Conservation (phyloP, 495 filamentous ascomycete genomes). For the Neurospora africana region DNA sequence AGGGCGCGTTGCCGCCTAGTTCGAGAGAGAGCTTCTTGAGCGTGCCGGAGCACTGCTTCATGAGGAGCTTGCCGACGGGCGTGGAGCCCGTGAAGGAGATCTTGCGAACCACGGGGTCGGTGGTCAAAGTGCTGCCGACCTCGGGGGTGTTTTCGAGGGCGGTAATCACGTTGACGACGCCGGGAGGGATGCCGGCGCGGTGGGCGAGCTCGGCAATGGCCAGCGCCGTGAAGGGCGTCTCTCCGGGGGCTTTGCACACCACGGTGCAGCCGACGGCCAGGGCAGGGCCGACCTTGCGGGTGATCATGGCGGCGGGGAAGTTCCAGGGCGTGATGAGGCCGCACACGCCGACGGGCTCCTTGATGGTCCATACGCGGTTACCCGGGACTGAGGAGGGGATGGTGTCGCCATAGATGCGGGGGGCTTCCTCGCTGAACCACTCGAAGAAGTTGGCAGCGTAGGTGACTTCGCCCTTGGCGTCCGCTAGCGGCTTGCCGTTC, state of each 20-base stretch:
- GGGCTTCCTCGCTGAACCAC: constrained; percentile 73
- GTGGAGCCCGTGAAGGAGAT: constrained; percentile 88
- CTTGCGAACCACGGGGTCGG: constrained; percentile 62
- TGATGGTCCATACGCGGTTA: constrained; percentile 68
- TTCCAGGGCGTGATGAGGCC: constrained; percentile 97
- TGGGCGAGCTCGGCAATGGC: constrained; percentile 74
- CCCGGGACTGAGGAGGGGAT: constrained; percentile 59
- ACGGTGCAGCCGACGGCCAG: constrained; percentile 67
- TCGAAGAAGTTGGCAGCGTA: constrained; percentile 74
- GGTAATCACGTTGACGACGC: constrained; percentile 76
- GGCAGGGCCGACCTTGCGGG: constrained; percentile 76
- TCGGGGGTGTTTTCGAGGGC: constrained; percentile 59
- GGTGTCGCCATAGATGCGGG: constrained; percentile 61
- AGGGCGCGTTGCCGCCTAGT: constrained; percentile 82
- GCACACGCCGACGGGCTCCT: constrained; percentile 87
- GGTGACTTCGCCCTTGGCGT: constrained; percentile 61
- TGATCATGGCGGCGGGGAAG: constrained; percentile 90
- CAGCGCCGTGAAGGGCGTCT: constrained; percentile 77
- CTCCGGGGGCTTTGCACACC: constrained; percentile 72
- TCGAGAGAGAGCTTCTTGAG: constrained; percentile 84
- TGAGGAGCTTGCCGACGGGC: constrained; percentile 73
- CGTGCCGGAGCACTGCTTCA: constrained; percentile 70
- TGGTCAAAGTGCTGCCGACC: constrained; percentile 64
- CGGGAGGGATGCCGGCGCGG: constrained; percentile 74
- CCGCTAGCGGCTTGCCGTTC: constrained; percentile 64